Evolutionary conservation across 306 rosid genomes (phyloP), one percentile per base, ranked within the genome.

Genomic region (Cicer pinnatifidum): DNA sequence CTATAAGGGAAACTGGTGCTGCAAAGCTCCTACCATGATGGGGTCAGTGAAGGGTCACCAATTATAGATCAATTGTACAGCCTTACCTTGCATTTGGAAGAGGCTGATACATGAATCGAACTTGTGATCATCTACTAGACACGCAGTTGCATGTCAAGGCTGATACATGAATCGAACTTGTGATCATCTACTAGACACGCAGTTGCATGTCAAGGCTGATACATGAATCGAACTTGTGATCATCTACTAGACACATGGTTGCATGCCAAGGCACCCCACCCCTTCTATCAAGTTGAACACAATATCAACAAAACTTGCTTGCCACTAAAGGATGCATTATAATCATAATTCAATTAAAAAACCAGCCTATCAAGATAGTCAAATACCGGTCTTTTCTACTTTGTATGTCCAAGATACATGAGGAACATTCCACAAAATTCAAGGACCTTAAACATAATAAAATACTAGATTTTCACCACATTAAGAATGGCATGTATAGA

Each of bases 241-340:
- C 3, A 33, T 35, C 48, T n/a, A 62, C 48, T 13, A 63, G 50
- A 33, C n/a, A 63, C 20, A 38, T 38, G 37, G 62, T 63, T 17
- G 48, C 69, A 33, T 38, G 47, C 68, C 70, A 56, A 56, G 37
- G 62, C 62, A 13, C 11, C 35, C 37, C 64, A 13, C 11, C 35
- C 37, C 64, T 58, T 20, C 12, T 19, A 56, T 35, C 52, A 46
- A 20, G 20, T 67, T 67, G 41, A 59, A 61, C 23, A 47, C 12
- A 58, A 48, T 16, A 52, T 17, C 33, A 13, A 52, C 15, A 48
- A 66, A 72, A 72, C 15, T 48, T 66, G 75, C 38, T 80, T 73
- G 47, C 71, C 40, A 38, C 40, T 6, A 28, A 40, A 79, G 70
- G 41, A 80, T 38, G 35, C 59, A 66, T 39, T 15, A 15, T n/a